phyloP scores from a whole-genome alignment of 2,329 filamentous ascomycete genomes.

The Sporothrix protearum region DNA sequence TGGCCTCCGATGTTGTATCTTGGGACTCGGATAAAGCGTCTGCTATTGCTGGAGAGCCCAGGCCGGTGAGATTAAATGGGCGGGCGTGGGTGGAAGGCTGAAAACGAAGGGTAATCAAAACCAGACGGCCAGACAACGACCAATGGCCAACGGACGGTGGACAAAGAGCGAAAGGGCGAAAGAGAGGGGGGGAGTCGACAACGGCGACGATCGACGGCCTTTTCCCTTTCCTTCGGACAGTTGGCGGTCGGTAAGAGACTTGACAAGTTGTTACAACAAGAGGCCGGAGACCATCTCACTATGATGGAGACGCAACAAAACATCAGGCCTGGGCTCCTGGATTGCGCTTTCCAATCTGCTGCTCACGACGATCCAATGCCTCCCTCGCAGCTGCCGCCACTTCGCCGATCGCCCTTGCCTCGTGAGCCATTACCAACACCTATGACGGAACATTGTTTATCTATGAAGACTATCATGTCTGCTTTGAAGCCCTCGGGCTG shows the following conservation, averaged over 20 bases:
- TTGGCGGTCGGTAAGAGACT: neutral
- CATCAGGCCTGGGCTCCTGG: neutral
- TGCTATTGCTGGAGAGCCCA: slow-evolving; percentile 5
- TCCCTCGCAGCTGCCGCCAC: neutral
- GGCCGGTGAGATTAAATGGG: neutral
- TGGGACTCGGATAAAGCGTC: neutral
- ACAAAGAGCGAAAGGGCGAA: slow-evolving; percentile 6
- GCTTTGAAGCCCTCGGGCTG: neutral
- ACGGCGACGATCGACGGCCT: neutral
- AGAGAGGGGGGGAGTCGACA: neutral
- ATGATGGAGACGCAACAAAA: neutral
- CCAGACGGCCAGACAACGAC: neutral
- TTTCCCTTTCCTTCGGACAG: neutral
- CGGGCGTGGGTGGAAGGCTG: slow-evolving; percentile 14
- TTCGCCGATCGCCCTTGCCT: slow-evolving; percentile 9
- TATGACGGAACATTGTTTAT: neutral
- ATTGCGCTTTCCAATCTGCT: neutral
- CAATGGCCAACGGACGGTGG: neutral
- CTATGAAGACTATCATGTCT: neutral
- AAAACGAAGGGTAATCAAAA: slow-evolving; percentile 15
- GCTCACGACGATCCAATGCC: neutral
- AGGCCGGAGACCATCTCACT: neutral
- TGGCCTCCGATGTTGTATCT: neutral
- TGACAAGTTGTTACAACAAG: neutral
- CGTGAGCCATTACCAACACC: neutral